Evolutionary conservation across 495 filamentous ascomycete genomes (phyloP), one percentile per base, ranked within the genome.

Genomic region (Penicilliopsis zonata): DNA sequence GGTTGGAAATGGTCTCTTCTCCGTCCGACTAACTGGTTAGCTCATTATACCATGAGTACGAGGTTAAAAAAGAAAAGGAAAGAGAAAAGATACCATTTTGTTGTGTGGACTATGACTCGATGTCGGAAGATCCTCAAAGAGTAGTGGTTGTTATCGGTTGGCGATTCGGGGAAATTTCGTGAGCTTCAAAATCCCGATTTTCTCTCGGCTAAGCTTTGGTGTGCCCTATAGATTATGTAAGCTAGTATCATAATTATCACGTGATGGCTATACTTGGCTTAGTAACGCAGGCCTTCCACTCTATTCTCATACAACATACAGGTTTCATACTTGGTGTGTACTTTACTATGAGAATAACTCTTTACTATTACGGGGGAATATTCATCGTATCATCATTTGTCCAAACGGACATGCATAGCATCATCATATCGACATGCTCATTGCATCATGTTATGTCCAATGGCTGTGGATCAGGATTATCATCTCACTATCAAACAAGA

Each of bases 1-100:
- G 63, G 44, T 74, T 76, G 49, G 76, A 77, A 58, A 63, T 70
- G 63, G 73, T 84, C 80, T 94, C 86, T 81, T 81, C 76, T 81
- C 76, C 76, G 75, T 81, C 76, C 76, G 76, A 81, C 76, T 81
- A 7, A 22, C 10, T 39, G 5, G 30, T 34, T 8, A 19, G 13
- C 10, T 24, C 13, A 12, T 26, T 6, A 12, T 31, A 26, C 6
- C 26, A 8, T 8, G 26, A 13, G 5, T 10, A 23, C n/a, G n/a
- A n/a, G 6, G 21, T 23, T 6, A 6, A 23, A 23, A n/a, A 23
- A 23, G 21, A 23, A 23, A 9, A 31, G 10, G 14, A 25, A 7
- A 17, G 4, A 7, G 23, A 10, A 16, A 3, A 22, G 18, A 18
- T 49, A 64, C 60, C 60, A 64, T 66, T 57, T 59, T 67, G 55